These are phyloP conservation scores for Selaginella tamariscina DNA, from an alignment of 75 land plant genomes.

Conservation along the genomic window DNA sequence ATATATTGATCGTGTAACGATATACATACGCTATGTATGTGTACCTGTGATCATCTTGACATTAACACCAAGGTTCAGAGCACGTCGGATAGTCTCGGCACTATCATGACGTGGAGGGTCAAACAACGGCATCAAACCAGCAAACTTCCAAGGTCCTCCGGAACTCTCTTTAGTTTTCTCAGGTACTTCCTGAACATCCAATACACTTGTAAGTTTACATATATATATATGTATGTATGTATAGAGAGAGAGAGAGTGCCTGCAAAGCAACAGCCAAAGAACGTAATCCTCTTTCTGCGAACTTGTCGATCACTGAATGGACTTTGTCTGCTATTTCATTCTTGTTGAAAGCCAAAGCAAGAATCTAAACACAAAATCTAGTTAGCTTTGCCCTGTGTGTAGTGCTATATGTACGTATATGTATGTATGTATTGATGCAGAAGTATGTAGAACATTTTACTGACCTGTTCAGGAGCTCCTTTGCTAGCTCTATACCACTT, in stretches of 20 bases:
- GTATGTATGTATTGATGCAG: neutral
- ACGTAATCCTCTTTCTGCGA: conserved; percentile 56
- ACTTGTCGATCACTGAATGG: conserved; percentile 41
- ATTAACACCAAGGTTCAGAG: conserved; percentile 57
- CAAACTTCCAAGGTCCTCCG: conserved; percentile 53
- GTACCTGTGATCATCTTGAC: conserved; percentile 61
- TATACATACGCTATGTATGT: too few relatives aligned
- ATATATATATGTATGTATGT: neutral
- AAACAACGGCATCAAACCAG: conserved; percentile 52
- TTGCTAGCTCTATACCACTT: conserved; percentile 68
- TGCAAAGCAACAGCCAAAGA: conserved; percentile 52
- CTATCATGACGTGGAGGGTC: conserved; percentile 74
- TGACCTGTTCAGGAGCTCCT: conserved; percentile 83
- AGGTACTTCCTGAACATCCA: conserved; percentile 38
- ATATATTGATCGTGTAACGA: neutral
- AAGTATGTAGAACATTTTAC: neutral
- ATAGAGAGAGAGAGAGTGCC: conserved; percentile 13
- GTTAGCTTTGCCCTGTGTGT: too few relatives aligned
- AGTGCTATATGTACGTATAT: too few relatives aligned
- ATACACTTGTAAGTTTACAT: neutral
- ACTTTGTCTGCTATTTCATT: conserved; percentile 31
- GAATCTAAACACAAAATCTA: conserved; percentile 3
- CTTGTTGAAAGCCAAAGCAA: conserved; percentile 11
- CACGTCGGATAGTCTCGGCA: conserved; percentile 64
- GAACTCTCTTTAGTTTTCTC: conserved; percentile 56